Evolutionary conservation across 2,329 filamentous ascomycete genomes (phyloP), one percentile per base, ranked within the genome.

Genomic region (Escovopsis weberi): DNA sequence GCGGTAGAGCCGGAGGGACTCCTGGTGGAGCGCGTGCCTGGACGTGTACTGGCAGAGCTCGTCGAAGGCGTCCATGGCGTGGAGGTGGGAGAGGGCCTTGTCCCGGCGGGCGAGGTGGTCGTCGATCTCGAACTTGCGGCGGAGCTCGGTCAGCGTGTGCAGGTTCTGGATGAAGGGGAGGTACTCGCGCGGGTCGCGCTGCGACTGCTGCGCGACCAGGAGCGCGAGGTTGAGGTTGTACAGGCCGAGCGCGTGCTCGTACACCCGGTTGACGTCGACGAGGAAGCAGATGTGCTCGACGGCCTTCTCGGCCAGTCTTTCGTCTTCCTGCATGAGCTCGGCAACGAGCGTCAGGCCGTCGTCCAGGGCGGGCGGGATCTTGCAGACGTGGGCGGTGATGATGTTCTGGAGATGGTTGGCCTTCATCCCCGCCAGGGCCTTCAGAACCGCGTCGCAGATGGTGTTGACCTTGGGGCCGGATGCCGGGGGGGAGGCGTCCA

Each of bases 261-360:
- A 98, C 0, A 98, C 74, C 34, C 80, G 79, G 59, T 95, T 93
- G 38, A 93, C 82, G 60, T 98, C 91, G 1, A 88, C 85, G 36
- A 98, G 72, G 69, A 98, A 98, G 68, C 87, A 96, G 46, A 98
- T 95, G 55, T 98, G 91, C 57, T 95, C 87, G 19, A 95, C 82
- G 0, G 89, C 89, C 59, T 81, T 82, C 51, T 96, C 89, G 0
- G 86, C 85, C 50, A 88, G 70, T 41, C 78, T 73, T 36, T 77
- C 68, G 40, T 82, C 75, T 50, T 81, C 73, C 43, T 74, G 70
- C 68, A 78, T 74, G 33, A 98, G 65, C 42, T 79, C 73, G 4
- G 85, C 81, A 32, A 96, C 84, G 30, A 96, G 77, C 2, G 66
- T 66, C 40, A 98, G 68, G 3, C 87, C 91, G 47, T 89, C 81